phyloP scores from a whole-genome alignment of 2,329 filamentous ascomycete genomes.

The Penicillium hesseltinei region DNA sequence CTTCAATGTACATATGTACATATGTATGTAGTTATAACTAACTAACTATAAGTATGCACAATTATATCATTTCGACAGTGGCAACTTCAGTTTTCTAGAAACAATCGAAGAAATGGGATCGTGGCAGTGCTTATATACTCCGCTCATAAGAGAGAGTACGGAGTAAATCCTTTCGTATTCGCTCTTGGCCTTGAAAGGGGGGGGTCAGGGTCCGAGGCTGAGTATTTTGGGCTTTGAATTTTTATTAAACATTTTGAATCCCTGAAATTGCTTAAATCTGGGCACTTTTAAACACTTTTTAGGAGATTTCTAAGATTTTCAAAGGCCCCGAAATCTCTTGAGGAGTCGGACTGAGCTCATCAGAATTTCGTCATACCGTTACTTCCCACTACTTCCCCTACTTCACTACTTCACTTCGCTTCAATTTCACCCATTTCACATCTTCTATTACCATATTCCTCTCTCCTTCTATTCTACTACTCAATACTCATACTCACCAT shows the following conservation, averaged over 20 bases:
- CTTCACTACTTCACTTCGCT: neutral
- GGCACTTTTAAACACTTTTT: too few species aligned
- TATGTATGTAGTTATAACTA: too few species aligned
- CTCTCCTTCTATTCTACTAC: neutral
- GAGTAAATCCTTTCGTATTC: neutral
- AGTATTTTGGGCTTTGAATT: neutral
- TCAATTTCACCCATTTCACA: neutral
- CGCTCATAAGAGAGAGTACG: too few species aligned
- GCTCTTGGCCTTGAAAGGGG: neutral
- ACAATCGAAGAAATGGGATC: too few species aligned
- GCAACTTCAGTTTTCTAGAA: too few species aligned
- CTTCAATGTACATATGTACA: too few species aligned
- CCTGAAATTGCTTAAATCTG: neutral
- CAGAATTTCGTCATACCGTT: neutral
- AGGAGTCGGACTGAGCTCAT: neutral
- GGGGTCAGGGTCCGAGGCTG: neutral
- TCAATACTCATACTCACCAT: conserved; percentile 19
- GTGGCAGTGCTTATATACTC: too few species aligned
- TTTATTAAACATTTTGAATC: neutral
- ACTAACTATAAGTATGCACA: too few species aligned
- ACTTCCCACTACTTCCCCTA: neutral
- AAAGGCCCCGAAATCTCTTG: neutral
- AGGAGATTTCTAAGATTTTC: too few species aligned
- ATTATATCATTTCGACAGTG: too few species aligned
- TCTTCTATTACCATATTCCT: neutral